Percentiles rank a stretch among this genome's conserved stretches.
Conservation (phyloP, 345 rosid species). For the Populus tremula region DNA sequence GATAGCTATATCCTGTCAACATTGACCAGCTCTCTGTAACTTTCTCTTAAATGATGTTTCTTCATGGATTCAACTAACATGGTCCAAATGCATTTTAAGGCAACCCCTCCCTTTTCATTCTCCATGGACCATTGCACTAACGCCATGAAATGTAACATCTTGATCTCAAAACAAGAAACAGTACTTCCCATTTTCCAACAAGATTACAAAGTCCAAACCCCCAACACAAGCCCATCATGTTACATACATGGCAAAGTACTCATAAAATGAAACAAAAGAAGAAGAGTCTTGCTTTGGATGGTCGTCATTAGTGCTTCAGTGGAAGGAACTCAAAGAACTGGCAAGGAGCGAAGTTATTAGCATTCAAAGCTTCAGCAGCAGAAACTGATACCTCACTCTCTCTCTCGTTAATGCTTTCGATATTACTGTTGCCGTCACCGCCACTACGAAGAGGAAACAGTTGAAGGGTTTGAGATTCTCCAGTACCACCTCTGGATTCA, state of each 20-base stretch:
- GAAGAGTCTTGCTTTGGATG: background rate
- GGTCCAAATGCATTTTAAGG: conserved; percentile 51
- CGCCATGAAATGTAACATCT: conserved; percentile 44
- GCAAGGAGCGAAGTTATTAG: conserved; percentile 28
- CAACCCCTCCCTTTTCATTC: conserved; percentile 21
- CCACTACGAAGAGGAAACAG: conserved; percentile 60
- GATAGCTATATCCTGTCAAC: conserved; percentile 17
- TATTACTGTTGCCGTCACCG: conserved; percentile 18
- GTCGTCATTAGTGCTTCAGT: conserved; percentile 46
- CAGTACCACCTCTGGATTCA: conserved; percentile 12
- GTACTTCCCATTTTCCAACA: conserved; percentile 34
- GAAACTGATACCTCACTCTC: conserved; percentile 32
- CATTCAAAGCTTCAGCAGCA: conserved; percentile 21
- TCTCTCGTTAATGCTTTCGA: conserved; percentile 29
- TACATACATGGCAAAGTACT: conserved; percentile 24
- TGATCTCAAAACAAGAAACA: conserved; percentile 19
- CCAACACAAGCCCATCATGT: conserved; percentile 1
- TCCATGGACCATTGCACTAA: conserved; percentile 15
- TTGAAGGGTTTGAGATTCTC: conserved; percentile 61
- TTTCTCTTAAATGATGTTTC: conserved; percentile 20
- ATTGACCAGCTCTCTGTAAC: conserved; percentile 9
- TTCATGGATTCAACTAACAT: conserved; percentile 35
- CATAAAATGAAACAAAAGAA: background rate
- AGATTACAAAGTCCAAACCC: conserved; percentile 27
- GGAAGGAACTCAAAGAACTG: conserved; percentile 86